Base-by-base conservation (phyloP, 1,139 yeast species). In the Suhomyces coccinellae region DNA sequence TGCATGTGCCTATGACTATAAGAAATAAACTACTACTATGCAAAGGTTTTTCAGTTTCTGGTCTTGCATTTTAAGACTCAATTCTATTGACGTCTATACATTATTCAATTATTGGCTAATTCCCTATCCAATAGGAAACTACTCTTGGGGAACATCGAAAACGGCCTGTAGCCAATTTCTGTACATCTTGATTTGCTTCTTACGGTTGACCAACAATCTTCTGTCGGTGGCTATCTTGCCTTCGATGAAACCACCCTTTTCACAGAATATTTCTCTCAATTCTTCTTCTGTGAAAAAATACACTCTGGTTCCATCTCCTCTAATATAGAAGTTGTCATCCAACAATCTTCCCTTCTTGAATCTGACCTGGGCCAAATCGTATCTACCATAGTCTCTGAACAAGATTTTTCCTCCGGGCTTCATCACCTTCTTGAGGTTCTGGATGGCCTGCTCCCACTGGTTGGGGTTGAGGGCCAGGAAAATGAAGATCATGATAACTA, bases 261-360 rank as follows among this genome's bases (percentile, higher is more conserved):
- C 61, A 32, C 87, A 80, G 64, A 93, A 93, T 9, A 91, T 87
- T 35, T 79, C 72, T 51, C 87, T 75, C 48, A 91, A 69, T 66
- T 93, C 97, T 46, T 91, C 96, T 61, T 91, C 98, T 1, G 97
- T 89, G 70, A 93, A 93, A 68, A 93, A 93, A 65, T 93, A 93
- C 11, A 95, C 99, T 56, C 99, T 76, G 1, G 99, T 93, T 41
- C 99, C 99, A 62, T 93, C 99, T 33, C 99, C 99, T 59, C 99
- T 80, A 34, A 91, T 89, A 65, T 93, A 93, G 61, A 93, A 93
- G 65, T 93, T 91, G 46, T 93, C 98, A 45, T 89, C 96, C 47
- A 93, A 66, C 37, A 89, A 69, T 57, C 99, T 79, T 38, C 88
- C 87, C 62, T 87, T 88, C 65, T 93, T 95, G 72, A 93, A 90